These are phyloP conservation scores for Brachypodium distachyon DNA, from an alignment of 202 grass and related monocot genomes.

Conservation along the genomic window DNA sequence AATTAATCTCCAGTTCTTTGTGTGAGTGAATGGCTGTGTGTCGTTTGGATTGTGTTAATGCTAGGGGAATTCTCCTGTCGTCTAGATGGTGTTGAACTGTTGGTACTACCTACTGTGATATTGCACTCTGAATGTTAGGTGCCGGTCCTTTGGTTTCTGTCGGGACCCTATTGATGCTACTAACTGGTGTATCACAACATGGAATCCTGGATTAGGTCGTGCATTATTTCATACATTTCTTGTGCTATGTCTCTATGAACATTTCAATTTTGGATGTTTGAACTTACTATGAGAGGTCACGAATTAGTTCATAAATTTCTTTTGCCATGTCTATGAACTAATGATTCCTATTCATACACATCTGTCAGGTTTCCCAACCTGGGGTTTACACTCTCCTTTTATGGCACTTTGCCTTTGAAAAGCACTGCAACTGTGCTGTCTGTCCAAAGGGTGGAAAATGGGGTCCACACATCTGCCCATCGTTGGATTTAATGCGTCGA, in stretches of 20 bases:
- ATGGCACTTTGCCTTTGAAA: slow-evolving; percentile 34
- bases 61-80: no score
- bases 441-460: slow-evolving; percentile 8
- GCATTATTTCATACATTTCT: no score
- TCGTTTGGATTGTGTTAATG: no score
- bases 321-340: neutral
- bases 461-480: slow-evolving; percentile 23
- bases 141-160: neutral
- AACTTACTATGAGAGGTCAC: neutral
- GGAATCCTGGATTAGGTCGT: no score
- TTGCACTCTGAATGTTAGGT: neutral
- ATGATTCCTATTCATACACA: neutral
- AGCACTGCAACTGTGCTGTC: slow-evolving; percentile 3
- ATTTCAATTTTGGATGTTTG: neutral
- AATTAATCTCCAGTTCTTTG: no score
- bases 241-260: no score
- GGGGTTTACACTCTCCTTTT: slow-evolving; percentile 8
- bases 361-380: slow-evolving; percentile 12
- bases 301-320: neutral
- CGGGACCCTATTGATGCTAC: neutral
- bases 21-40: no score
- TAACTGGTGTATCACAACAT: neutral
- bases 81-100: no score
- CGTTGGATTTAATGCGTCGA: slow-evolving; percentile 19
- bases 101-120: neutral